Evolutionary conservation across 192 early-diverging fungal species (phyloP).

Genomic region (Linnemannia exigua): DNA sequence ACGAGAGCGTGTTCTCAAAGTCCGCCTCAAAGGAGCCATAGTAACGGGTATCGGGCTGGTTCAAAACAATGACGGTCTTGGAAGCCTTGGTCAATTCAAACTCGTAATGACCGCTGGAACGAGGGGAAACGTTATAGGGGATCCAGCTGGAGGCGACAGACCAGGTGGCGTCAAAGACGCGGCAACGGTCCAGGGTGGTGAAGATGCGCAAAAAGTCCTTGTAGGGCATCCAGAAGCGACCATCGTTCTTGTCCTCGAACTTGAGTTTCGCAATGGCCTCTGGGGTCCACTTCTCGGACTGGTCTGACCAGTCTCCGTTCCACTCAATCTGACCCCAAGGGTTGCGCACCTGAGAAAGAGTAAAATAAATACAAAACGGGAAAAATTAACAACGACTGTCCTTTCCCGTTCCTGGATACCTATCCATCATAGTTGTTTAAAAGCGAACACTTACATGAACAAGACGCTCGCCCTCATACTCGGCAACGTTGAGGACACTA

Average conservation of each 20-base stretch:
- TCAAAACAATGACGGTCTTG: slow-evolving; percentile 40
- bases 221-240: slow-evolving; percentile 59
- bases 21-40: slow-evolving; percentile 45
- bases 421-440: background rate
- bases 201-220: slow-evolving; percentile 50
- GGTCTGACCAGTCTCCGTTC: slow-evolving; percentile 62
- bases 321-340: slow-evolving; percentile 68
- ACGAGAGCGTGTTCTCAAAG: slow-evolving; percentile 42
- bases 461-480: slow-evolving; percentile 58
- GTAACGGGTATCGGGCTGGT: slow-evolving; percentile 54
- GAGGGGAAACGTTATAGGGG: slow-evolving; percentile 53
- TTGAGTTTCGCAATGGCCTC: slow-evolving; percentile 46
- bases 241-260: slow-evolving; percentile 47
- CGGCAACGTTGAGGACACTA: slow-evolving; percentile 60
- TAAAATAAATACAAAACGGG: background rate
- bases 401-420: background rate
- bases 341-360: slow-evolving; percentile 57
- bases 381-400: background rate
- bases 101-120: slow-evolving; percentile 46
- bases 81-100: slow-evolving; percentile 27
- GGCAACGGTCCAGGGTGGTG: slow-evolving; percentile 42
- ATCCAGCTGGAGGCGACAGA: slow-evolving; percentile 57
- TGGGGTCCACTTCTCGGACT: slow-evolving; percentile 54
- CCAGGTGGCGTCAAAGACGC: slow-evolving; percentile 52
- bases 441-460: slow-evolving; percentile 36